Base-by-base conservation (phyloP, 2,329 filamentous ascomycete species). In the Hymenoscyphus fructigenus region DNA sequence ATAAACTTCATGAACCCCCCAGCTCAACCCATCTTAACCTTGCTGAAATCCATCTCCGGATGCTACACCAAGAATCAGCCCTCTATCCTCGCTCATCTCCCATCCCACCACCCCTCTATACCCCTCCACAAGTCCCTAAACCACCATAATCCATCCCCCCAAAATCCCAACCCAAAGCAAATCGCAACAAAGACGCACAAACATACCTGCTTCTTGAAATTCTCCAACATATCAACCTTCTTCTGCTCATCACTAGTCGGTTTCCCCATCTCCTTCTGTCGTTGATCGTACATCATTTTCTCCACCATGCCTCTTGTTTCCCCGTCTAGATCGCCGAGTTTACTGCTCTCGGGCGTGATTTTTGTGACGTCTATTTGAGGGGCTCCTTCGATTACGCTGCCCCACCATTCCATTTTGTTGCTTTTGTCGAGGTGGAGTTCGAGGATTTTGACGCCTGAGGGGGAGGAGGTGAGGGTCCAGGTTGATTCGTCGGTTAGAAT, bases 201-300 rank as follows among this genome's bases (percentile, higher is more conserved):
- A 53, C 59, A 50, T 23, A 57, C 28, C 61, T 63, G 61, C 23
- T 58, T 65, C 85, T 97, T 90, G 80, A 99, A 98, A 82, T 96
- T 92, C 80, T 91, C 91, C 76, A 99, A 80, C 73, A 99, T 89
- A 63, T 99, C 94, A 76, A 88, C 80, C 85, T 98, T 98, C 84
- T 93, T 92, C 84, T 96, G 89, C 82, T 99, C 95, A 71, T 98
- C 95, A 70, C 92, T 96, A 14, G 90, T 93, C 57, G 93, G 92
- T 78, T 90, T 85, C 4, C 95, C 95, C 78, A 85, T 82, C 82
- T 98, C 93, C 87, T 99, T 99, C 82, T 98, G 93, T 71, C 91
- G 85, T 84, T 99, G 95, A 81, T 99, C 95, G 75, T 86, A 99
- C 95, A 99, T 99, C 95, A 99, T 99, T 87, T 99, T 99, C 87